phyloP scores from a whole-genome alignment of 768 basidiomycete species.

The Auriscalpium microsporum region DNA sequence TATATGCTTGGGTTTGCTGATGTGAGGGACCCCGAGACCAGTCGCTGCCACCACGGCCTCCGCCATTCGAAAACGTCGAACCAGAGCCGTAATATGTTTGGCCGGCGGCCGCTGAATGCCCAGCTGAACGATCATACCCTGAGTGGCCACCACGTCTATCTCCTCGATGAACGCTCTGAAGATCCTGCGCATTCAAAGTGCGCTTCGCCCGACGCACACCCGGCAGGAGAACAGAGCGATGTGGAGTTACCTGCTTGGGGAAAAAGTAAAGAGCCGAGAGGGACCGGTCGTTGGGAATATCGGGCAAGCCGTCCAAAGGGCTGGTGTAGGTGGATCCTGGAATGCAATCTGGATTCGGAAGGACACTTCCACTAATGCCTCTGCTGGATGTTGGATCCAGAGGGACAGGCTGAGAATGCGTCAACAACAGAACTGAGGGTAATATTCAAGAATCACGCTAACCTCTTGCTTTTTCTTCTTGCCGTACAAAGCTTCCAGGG shows the following conservation, averaged over 20 bases:
- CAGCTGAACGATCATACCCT: neutral
- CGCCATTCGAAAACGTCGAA: conserved; percentile 33
- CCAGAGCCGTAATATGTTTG: neutral
- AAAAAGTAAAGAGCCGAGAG: conserved; percentile 84
- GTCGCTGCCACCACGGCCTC: conserved; percentile 34
- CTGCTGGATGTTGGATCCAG: conserved; percentile 63
- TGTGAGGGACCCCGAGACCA: conserved; percentile 5
- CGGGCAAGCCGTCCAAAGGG: conserved; percentile 60
- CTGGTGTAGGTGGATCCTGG: conserved; percentile 87
- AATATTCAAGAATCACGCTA: conserved; percentile 19
- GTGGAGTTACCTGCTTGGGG: conserved; percentile 79
- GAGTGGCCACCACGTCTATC: conserved; percentile 26
- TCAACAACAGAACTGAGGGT: neutral
- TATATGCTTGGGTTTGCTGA: conserved; percentile 2
- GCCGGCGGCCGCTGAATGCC: neutral
- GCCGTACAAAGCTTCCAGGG: conserved; percentile 83
- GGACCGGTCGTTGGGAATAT: conserved; percentile 82
- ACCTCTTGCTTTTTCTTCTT: conserved; percentile 80
- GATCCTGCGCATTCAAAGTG: conserved; percentile 58
- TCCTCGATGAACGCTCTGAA: conserved; percentile 52
- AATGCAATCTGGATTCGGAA: conserved; percentile 81
- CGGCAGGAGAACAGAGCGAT: conserved; percentile 75
- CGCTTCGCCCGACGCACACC: conserved; percentile 54
- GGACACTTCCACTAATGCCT: conserved; percentile 72
- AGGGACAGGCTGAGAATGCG: conserved; percentile 50